Evolutionary conservation across 768 basidiomycete species (phyloP).

Genomic region (Naganishia onofrii): DNA sequence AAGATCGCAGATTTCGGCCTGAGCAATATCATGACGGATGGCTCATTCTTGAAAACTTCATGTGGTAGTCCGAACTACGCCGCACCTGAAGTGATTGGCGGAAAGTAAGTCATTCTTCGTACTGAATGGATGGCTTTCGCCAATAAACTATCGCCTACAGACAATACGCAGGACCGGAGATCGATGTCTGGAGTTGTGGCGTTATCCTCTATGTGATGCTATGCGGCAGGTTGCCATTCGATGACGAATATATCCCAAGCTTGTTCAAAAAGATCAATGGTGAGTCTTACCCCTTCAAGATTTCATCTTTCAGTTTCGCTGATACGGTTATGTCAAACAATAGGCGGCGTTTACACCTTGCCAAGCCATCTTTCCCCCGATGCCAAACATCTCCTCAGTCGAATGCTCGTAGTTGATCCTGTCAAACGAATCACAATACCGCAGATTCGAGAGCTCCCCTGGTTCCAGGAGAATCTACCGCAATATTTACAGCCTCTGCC

Average conservation of each 20-base stretch:
- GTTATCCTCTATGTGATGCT: constrained; percentile 99
- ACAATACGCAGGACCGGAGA: constrained; percentile 93
- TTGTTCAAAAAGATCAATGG: constrained; percentile 90
- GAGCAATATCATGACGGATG: constrained; percentile 92
- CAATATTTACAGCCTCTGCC: constrained; percentile 76
- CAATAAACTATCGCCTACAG: constrained; percentile 32
- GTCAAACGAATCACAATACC: constrained; percentile 89
- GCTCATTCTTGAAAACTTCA: constrained; percentile 92
- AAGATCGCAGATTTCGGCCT: constrained; percentile 99
- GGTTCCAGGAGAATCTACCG: constrained; percentile 80
- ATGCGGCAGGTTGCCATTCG: constrained; percentile 90
- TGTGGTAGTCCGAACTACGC: constrained; percentile 99
- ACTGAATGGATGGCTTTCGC: not conserved
- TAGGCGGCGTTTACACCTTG: constrained; percentile 74
- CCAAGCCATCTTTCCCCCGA: constrained; percentile 77
- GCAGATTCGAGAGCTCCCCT: constrained; percentile 85
- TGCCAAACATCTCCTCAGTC: constrained; percentile 71
- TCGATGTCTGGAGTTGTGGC: constrained; percentile 97
- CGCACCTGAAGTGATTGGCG: constrained; percentile 94
- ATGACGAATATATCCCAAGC: constrained; percentile 90
- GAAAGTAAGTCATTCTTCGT: constrained; percentile 57
- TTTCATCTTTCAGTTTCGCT: not conserved
- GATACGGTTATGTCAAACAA: constrained; percentile 53
- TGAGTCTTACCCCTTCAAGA: not conserved
- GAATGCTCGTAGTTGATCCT: constrained; percentile 92